Percentiles rank a stretch among this genome's conserved stretches.
Conservation (phyloP, 352 stramenopile genomes). For the Phytophthora sansomeana region DNA sequence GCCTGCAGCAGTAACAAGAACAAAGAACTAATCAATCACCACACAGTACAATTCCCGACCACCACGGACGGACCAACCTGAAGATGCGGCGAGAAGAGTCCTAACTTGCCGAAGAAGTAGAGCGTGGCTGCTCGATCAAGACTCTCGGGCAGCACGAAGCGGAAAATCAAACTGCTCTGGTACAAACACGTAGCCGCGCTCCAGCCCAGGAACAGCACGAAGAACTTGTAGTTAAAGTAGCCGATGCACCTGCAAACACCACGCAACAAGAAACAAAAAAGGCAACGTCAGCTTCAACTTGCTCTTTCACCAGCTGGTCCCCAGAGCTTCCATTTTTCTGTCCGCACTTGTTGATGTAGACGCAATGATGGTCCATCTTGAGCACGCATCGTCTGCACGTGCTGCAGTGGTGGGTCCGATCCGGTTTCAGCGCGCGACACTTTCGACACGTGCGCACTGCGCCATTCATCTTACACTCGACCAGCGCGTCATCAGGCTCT, state of each 20-base stretch:
- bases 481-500: constrained; percentile 11
- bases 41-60: not conserved
- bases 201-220: constrained; percentile 87
- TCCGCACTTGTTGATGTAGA: constrained; percentile 91
- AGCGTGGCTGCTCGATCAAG: constrained; percentile 60
- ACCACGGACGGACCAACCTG: constrained; percentile 49
- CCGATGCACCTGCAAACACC: constrained; percentile 72
- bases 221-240: constrained; percentile 93
- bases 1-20: constrained; percentile 44
- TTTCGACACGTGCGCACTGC: constrained; percentile 74
- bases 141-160: constrained; percentile 62
- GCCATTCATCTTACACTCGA: constrained; percentile 84
- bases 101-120: constrained; percentile 66
- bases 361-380: constrained; percentile 92
- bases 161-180: constrained; percentile 70
- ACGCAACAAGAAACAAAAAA: not conserved
- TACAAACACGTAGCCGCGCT: constrained; percentile 74
- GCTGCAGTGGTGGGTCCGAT: constrained; percentile 87
- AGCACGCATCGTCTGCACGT: constrained; percentile 79
- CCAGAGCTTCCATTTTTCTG: not conserved
- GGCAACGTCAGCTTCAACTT: constrained; percentile 15
- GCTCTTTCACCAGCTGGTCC: not conserved
- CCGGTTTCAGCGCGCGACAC: constrained; percentile 77
- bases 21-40: not conserved
- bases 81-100: constrained; percentile 57